phyloP scores from a whole-genome alignment of 177 flowering plant genomes.

The Vitis hybrid region DNA sequence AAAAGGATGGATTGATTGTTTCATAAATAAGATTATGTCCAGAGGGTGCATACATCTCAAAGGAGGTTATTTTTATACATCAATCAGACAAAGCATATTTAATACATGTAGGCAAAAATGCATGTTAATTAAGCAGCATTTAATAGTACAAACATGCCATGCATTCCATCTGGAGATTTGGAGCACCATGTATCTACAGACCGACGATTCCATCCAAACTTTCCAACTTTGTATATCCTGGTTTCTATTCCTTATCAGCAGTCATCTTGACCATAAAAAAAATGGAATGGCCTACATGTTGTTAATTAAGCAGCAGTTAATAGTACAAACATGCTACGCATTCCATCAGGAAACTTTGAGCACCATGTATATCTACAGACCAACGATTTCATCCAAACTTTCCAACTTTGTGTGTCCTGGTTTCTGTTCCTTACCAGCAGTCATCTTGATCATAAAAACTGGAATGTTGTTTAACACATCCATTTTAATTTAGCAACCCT shows the following conservation, averaged over 20 bases:
- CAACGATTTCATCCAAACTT: background rate
- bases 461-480: no score
- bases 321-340: background rate
- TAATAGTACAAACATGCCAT: background rate
- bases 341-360: background rate
- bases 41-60: no score
- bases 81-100: background rate
- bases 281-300: background rate
- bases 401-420: no score
- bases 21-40: no score
- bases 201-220: background rate
- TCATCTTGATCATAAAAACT: no score
- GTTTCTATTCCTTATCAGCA: no score
- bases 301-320: background rate
- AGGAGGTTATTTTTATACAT: background rate
- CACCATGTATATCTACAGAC: background rate
- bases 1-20: no score
- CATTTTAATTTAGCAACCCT: no score
- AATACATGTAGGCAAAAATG: background rate
- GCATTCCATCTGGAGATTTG: background rate
- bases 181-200: background rate
- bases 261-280: no score
- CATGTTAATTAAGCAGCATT: background rate
- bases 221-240: no score
- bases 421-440: no score